These are phyloP conservation scores for Sistotremastrum suecicum DNA, from an alignment of 768 basidiomycete species.

Conservation along the genomic window DNA sequence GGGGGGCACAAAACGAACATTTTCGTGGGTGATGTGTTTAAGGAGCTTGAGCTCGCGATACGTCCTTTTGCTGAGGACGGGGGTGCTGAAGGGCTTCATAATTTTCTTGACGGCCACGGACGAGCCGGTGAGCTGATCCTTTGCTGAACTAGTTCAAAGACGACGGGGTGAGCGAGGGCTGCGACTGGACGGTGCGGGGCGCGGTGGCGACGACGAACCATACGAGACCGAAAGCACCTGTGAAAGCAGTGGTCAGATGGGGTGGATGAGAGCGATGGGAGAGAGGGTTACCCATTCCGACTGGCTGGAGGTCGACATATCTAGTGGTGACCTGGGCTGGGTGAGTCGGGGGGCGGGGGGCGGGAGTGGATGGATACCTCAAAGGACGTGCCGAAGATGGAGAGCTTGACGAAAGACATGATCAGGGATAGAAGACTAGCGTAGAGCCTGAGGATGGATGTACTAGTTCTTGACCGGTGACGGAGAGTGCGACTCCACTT, in stretches of 20 bases:
- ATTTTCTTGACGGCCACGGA: constrained; percentile 99
- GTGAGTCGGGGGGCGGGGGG: constrained; percentile 6
- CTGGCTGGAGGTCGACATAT: constrained; percentile 98
- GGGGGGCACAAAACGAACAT: constrained; percentile 36
- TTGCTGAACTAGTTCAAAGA: constrained; percentile 53
- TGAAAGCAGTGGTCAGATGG: not conserved
- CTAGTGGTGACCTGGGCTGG: constrained; percentile 75
- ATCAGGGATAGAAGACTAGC: constrained; percentile 1
- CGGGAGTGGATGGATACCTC: constrained; percentile 38
- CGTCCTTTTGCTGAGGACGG: constrained; percentile 94
- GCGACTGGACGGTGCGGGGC: not conserved
- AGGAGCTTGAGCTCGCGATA: constrained; percentile 96
- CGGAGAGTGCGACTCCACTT: too few relatives aligned
- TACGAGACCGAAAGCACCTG: constrained; percentile 95
- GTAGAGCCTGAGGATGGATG: too few relatives aligned
- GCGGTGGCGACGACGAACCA: constrained; percentile 41
- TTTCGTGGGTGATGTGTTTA: constrained; percentile 98
- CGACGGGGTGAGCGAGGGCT: constrained; percentile 1
- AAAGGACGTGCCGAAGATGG: constrained; percentile 97
- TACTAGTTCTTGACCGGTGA: too few relatives aligned
- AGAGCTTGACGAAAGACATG: constrained; percentile 96
- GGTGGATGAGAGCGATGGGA: not conserved
- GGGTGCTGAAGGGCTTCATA: constrained; percentile 99
- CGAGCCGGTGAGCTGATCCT: constrained; percentile 86
- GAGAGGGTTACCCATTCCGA: constrained; percentile 80